Conservation (phyloP, 257 asterid genomes). For the Plantago ovata region DNA sequence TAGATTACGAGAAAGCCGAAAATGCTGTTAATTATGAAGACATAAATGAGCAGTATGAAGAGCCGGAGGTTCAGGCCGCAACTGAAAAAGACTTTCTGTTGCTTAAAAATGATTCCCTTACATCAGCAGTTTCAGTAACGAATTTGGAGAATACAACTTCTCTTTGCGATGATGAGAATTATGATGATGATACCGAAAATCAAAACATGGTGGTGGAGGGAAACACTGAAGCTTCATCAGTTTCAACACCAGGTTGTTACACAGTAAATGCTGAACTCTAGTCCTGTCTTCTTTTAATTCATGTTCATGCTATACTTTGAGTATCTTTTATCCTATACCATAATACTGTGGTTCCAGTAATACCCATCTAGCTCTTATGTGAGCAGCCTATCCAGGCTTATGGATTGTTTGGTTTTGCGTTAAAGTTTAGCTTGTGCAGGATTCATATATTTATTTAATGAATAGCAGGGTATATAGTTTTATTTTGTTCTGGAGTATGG, state of each 20-base stretch:
- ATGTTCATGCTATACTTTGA: not conserved
- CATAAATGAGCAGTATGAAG: constrained; percentile 95
- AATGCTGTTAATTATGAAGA: constrained; percentile 98
- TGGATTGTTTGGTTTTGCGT: not conserved
- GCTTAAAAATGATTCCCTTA: constrained; percentile 60
- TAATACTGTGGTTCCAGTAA: constrained; percentile 2
- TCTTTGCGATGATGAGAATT: constrained; percentile 87
- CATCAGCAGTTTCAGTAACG: constrained; percentile 52
- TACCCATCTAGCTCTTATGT: constrained; percentile 1
- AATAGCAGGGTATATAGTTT: no score
- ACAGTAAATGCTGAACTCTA: not conserved
- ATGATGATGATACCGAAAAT: constrained; percentile 66
- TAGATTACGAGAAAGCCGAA: constrained; percentile 94
- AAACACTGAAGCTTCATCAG: constrained; percentile 30
- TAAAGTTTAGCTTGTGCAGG: no score
- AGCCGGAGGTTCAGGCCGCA: constrained; percentile 87
- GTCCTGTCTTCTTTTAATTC: constrained; percentile 13
- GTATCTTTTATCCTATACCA: constrained; percentile 9
- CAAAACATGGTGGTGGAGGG: constrained; percentile 41
- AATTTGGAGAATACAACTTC: constrained; percentile 53
- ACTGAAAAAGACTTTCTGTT: constrained; percentile 90
- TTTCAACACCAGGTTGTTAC: constrained; percentile 51
- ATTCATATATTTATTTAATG: not conserved
- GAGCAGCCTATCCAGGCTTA: not conserved
- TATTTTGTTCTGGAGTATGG: no score